A percentile compares a stretch with the other conserved stretches of the same genome.
Conservation (phyloP, 2,329 filamentous ascomycete genomes). For the Cladophialophora yegresii region DNA sequence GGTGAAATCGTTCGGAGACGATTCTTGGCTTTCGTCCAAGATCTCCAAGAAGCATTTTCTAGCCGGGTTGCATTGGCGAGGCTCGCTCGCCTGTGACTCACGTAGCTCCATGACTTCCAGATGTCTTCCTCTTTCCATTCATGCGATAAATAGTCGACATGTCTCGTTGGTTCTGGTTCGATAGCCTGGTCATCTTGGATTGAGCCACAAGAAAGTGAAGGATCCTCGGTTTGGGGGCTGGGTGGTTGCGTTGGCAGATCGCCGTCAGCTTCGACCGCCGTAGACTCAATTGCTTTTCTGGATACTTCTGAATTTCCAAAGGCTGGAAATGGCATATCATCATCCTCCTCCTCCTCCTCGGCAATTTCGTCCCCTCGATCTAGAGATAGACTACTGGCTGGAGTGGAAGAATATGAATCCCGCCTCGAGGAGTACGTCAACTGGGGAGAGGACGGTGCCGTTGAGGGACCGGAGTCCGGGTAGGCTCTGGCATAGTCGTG, state of each 20-base stretch:
- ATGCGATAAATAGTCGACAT: slow-evolving; percentile 94
- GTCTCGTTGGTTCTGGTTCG: slow-evolving; percentile 72
- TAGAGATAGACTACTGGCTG: slow-evolving; percentile 45
- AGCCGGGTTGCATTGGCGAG: slow-evolving; percentile 80
- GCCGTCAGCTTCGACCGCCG: slow-evolving; percentile 44
- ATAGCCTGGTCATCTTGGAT: slow-evolving; percentile 80
- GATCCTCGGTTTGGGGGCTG: slow-evolving; percentile 59
- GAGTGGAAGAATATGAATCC: slow-evolving; percentile 43
- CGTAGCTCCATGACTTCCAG: slow-evolving; percentile 95
- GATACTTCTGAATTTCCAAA: slow-evolving; percentile 40
- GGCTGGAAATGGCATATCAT: slow-evolving; percentile 49
- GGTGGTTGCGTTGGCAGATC: slow-evolving; percentile 39
- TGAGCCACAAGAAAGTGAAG: slow-evolving; percentile 58
- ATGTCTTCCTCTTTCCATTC: slow-evolving; percentile 95
- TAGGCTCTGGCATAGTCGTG: slow-evolving; percentile 28
- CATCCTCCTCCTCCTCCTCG: slow-evolving; percentile 35
- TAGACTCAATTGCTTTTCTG: slow-evolving; percentile 3
- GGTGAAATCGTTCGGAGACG: slow-evolving; percentile 83
- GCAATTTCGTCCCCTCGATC: slow-evolving; percentile 37
- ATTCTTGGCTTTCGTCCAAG: slow-evolving; percentile 92
- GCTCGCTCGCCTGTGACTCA: slow-evolving; percentile 74
- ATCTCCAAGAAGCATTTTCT: slow-evolving; percentile 96
- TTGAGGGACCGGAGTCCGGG: slow-evolving; percentile 43
- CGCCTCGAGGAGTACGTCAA: slow-evolving; percentile 40
- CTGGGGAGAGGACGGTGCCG: slow-evolving; percentile 44